phyloP scores from a whole-genome alignment of 106 monocot genomes.

The Dendrobium chrysotoxum region DNA sequence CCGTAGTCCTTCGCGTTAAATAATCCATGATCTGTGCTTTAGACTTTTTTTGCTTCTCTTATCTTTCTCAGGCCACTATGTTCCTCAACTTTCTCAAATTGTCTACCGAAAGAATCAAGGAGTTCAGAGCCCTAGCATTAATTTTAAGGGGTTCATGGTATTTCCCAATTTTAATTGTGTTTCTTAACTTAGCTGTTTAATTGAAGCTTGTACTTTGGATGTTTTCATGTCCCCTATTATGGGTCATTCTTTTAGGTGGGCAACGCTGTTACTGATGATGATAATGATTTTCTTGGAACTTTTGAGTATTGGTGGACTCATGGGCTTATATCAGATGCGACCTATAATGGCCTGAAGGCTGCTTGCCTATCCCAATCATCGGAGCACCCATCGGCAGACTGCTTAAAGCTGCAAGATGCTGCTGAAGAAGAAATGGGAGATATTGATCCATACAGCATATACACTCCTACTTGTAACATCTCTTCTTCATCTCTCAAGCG shows the following conservation, averaged over 20 bases:
- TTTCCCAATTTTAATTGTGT: not conserved
- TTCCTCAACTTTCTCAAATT: slow-evolving; percentile 82
- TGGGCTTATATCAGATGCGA: slow-evolving; percentile 76
- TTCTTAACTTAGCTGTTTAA: not conserved
- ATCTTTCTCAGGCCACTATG: slow-evolving; percentile 76
- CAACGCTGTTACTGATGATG: slow-evolving; percentile 97
- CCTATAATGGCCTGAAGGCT: slow-evolving; percentile 50
- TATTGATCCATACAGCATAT: slow-evolving; percentile 92
- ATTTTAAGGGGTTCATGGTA: slow-evolving; percentile 98
- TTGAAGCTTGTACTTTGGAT: not conserved
- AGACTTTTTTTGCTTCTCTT: not conserved
- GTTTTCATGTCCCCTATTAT: not conserved
- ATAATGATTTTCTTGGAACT: slow-evolving; percentile 82
- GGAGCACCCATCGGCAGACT: slow-evolving; percentile 59
- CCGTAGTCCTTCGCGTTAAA: not conserved
- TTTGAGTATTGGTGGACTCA: slow-evolving; percentile 99
- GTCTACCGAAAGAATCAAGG: slow-evolving; percentile 63
- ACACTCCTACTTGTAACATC: slow-evolving; percentile 57
- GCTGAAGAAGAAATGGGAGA: slow-evolving; percentile 62
- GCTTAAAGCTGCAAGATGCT: slow-evolving; percentile 41
- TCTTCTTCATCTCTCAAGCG: slow-evolving; percentile 23
- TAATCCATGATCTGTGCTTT: not conserved
- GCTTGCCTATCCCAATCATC: slow-evolving; percentile 52
- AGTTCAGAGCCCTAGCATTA: slow-evolving; percentile 58
- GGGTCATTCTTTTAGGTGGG: slow-evolving; percentile 49